Percentiles rank a stretch among this genome's conserved stretches.
These are phyloP conservation scores for Sophora flavescens DNA, from an alignment of 306 rosid genomes.

Conservation along the genomic window DNA sequence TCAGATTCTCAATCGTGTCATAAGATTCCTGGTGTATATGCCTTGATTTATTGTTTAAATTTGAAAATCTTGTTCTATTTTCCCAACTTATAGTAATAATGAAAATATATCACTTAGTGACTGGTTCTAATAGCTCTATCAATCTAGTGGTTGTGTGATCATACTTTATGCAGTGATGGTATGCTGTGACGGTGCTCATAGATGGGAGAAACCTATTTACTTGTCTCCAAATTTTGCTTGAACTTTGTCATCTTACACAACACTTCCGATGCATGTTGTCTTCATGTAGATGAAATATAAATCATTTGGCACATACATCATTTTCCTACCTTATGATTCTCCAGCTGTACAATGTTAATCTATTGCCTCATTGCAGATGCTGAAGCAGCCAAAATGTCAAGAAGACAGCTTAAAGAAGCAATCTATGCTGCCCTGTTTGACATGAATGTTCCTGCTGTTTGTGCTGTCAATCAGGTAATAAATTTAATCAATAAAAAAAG, in stretches of 20 bases:
- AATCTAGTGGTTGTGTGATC: conserved; percentile 19
- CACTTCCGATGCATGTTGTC: conserved; percentile 10
- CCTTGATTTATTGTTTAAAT: too few relatives aligned
- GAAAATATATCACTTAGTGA: conserved; percentile 13
- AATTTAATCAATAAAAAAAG: neutral
- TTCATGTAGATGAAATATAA: conserved; percentile 25
- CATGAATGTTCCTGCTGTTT: conserved; percentile 89
- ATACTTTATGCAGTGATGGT: neutral
- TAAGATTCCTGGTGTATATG: too few relatives aligned
- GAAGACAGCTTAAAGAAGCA: conserved; percentile 85
- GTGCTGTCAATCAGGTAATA: conserved; percentile 89
- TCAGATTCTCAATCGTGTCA: too few relatives aligned
- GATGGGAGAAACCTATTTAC: neutral
- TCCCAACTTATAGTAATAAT: too few relatives aligned
- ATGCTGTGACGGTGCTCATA: conserved; percentile 1
- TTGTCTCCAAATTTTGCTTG: neutral
- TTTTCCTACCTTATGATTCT: conserved; percentile 14
- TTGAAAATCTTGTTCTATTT: too few relatives aligned
- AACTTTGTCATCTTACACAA: neutral
- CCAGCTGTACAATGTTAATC: conserved; percentile 14
- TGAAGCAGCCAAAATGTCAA: conserved; percentile 81
- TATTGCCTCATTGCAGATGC: conserved; percentile 67
- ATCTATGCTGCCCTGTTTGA: conserved; percentile 73
- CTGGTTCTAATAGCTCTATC: neutral
- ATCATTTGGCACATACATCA: neutral